Base-by-base conservation (phyloP, 202 grass and related monocot species). In the Dendrocalamus latiflorus region DNA sequence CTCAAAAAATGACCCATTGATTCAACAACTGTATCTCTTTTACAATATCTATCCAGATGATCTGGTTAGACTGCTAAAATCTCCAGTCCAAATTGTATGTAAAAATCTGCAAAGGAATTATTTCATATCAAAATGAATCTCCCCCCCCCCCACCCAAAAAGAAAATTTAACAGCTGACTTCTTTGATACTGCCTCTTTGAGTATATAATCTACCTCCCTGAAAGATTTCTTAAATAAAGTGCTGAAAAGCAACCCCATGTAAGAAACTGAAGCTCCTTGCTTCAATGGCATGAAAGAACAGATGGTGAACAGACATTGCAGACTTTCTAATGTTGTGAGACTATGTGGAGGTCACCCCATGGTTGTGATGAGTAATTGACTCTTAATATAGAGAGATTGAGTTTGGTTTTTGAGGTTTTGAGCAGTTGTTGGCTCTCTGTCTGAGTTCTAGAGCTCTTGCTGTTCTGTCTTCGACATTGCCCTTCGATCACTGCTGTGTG, bases 141-240 rank as follows among this genome's bases (percentile, higher is more conserved):
- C 89, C 89, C 87, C 75, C 60, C n/a, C n/a, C n/a, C n/a, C n/a
- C n/a, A 71, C 53, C 75, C 84, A 64, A 88, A 91, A 91, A 81
- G 65, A 86, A 89, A 91, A 65, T 49, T 78, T 70, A 82, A 88
- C 84, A 94, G 83, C 79, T 83, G 84, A 74, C 45, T 88, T 80
- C 88, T 66, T 86, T 92, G 48, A 83, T 94, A 84, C 74, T 82
- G 83, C 85, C 77, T 82, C 87, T 94, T 89, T n/a, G 81, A 83
- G 88, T 92, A 90, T 91, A 92, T 85, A 95, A 85, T 88, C 81
- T 91, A 94, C 71, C 87, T 88, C 85, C 54, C 88, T 72, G 75
- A 80, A n/a, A n/a, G 74, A 88, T 79, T 70, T 79, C 72, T 86
- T 57, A 92, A 86, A 90, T 85, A 84, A 86, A 68, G 87, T 68